A percentile compares a stretch with the other conserved stretches of the same genome.
Evolutionary conservation across 202 grass and related monocot species (phyloP).

Genomic region (Brachypodium distachyon): DNA sequence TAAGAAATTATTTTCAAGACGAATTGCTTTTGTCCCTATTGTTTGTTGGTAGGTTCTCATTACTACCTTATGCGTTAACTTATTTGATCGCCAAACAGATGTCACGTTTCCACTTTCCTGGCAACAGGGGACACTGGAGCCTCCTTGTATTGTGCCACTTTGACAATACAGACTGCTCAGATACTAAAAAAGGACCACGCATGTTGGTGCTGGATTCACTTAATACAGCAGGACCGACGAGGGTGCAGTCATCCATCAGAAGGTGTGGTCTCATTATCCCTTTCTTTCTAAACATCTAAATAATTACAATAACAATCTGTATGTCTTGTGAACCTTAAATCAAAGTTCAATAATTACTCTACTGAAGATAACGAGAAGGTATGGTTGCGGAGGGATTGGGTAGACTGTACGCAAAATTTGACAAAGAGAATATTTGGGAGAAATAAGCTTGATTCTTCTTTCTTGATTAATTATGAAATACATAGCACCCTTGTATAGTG

Average conservation of each 20-base stretch:
- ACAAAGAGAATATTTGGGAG: too few species aligned
- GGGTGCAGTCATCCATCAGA: conserved; percentile 57
- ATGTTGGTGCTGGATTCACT: conserved; percentile 97
- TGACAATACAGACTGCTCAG: conserved; percentile 35
- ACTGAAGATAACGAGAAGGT: too few species aligned
- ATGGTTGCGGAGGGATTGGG: too few species aligned
- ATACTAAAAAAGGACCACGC: conserved; percentile 48
- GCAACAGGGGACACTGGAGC: conserved; percentile 78
- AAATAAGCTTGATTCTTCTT: too few species aligned
- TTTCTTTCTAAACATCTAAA: background rate
- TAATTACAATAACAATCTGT: background rate
- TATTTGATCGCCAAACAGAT: background rate
- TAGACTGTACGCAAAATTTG: too few species aligned
- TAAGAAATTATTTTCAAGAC: conserved; percentile 70
- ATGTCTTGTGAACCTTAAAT: too few species aligned
- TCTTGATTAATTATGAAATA: too few species aligned
- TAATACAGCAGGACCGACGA: conserved; percentile 47
- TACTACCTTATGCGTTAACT: conserved; percentile 5
- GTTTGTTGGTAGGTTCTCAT: conserved; percentile 55
- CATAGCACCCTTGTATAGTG: too few species aligned
- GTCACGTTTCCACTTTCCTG: conserved; percentile 1
- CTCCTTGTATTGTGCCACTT: conserved; percentile 95
- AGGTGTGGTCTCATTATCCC: conserved; percentile 23
- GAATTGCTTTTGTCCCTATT: conserved; percentile 84
- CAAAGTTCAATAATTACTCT: too few species aligned